These are phyloP conservation scores for Ophiostoma ips DNA, from an alignment of 2,329 filamentous ascomycete genomes.

Conservation along the genomic window DNA sequence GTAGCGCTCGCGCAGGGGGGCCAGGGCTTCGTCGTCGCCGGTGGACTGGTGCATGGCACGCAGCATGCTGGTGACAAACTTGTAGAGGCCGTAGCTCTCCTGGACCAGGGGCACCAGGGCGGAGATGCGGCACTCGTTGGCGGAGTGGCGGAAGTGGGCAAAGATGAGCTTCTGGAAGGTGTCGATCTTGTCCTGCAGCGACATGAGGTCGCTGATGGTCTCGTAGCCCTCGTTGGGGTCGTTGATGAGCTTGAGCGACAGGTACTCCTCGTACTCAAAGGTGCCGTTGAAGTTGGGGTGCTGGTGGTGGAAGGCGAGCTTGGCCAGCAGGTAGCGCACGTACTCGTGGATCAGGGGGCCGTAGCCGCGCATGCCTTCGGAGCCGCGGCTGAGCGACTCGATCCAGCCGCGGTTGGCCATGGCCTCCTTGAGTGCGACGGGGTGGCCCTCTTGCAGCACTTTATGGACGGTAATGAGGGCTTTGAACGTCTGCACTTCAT, in stretches of 20 bases:
- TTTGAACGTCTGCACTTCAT: slow-evolving; percentile 98
- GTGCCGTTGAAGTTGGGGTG: slow-evolving; percentile 97
- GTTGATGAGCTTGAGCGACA: slow-evolving; percentile 94
- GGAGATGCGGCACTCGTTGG: slow-evolving; percentile 92
- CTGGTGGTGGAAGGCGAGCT: slow-evolving; percentile 90
- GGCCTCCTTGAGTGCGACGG: slow-evolving; percentile 72
- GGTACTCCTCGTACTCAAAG: slow-evolving; percentile 98
- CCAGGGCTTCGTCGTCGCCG: slow-evolving; percentile 82
- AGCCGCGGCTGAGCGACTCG: slow-evolving; percentile 77
- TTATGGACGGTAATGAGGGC: slow-evolving; percentile 95
- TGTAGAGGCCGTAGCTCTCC: slow-evolving; percentile 98
- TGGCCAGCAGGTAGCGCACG: slow-evolving; percentile 86
- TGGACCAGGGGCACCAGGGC: slow-evolving; percentile 86
- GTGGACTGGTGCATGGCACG: slow-evolving; percentile 94
- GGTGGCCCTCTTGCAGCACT: slow-evolving; percentile 92
- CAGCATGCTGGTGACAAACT: slow-evolving; percentile 99
- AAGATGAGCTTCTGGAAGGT: slow-evolving; percentile 98
- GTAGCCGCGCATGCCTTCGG: slow-evolving; percentile 82
- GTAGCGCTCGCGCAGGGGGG: slow-evolving; percentile 76
- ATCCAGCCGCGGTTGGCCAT: slow-evolving; percentile 83
- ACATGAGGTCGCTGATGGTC: slow-evolving; percentile 94
- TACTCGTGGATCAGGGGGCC: slow-evolving; percentile 91
- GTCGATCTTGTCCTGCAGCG: slow-evolving; percentile 94
- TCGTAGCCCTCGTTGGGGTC: slow-evolving; percentile 97
- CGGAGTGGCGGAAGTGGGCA: slow-evolving; percentile 80